phyloP scores from a whole-genome alignment of 176 grass and related monocot species.

The bread wheat (Triticum aestivum) region DNA sequence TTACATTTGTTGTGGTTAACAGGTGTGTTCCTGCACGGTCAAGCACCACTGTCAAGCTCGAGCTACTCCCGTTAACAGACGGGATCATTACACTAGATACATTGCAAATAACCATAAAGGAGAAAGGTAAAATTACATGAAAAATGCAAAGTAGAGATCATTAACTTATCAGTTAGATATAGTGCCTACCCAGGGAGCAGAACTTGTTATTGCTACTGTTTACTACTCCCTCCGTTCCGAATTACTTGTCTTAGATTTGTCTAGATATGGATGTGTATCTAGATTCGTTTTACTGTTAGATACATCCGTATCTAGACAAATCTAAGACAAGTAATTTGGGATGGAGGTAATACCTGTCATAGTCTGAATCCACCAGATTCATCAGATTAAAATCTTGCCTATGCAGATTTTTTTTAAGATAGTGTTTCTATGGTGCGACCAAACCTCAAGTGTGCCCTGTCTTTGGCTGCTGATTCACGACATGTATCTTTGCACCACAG shows the following conservation, averaged over 20 bases:
- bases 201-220: slow-evolving; percentile 11
- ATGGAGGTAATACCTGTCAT: neutral
- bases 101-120: slow-evolving; percentile 86
- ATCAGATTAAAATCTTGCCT: neutral
- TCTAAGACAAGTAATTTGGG: too few relatives aligned
- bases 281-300: too few relatives aligned
- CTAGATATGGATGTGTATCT: too few relatives aligned
- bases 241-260: too few relatives aligned
- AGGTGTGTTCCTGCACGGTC: slow-evolving; percentile 88
- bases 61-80: slow-evolving; percentile 90
- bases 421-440: neutral
- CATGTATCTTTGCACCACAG: slow-evolving; percentile 33
- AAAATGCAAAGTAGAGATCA: neutral
- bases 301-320: too few relatives aligned
- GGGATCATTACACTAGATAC: slow-evolving; percentile 96
- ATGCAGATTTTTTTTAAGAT: neutral
- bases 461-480: neutral
- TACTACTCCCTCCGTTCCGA: neutral
- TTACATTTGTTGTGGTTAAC: slow-evolving; percentile 17
- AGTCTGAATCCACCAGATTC: neutral
- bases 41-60: slow-evolving; percentile 93
- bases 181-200: neutral
- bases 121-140: slow-evolving; percentile 69
- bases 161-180: neutral
- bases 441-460: slow-evolving; percentile 7